phyloP scores from a whole-genome alignment of 2,329 filamentous ascomycete genomes.

The Paraconiothyrium brasiliense region DNA sequence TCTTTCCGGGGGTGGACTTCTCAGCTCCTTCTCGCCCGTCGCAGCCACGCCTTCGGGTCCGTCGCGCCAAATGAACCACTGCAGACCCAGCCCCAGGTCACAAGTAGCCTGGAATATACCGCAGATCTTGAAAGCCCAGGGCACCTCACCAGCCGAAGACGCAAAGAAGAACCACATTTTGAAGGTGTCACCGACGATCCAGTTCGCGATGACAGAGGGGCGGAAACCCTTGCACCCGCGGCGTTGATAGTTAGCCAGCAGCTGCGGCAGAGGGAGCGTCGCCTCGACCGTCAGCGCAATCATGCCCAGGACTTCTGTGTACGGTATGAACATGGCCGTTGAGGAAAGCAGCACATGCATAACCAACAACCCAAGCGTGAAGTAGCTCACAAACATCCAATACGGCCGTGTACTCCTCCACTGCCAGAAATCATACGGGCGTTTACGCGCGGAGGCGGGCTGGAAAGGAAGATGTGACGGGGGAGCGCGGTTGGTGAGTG shows the following conservation, averaged over 20 bases:
- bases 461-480: conserved; percentile 67
- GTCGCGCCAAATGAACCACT: conserved; percentile 64
- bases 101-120: conserved; percentile 83
- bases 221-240: conserved; percentile 81
- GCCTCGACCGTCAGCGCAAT: conserved; percentile 82
- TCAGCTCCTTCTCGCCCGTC: conserved; percentile 31
- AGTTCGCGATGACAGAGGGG: conserved; percentile 77
- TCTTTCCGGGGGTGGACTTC: conserved; percentile 33
- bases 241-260: conserved; percentile 73
- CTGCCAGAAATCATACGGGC: conserved; percentile 84
- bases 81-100: conserved; percentile 76
- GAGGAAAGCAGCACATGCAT: conserved; percentile 74
- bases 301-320: conserved; percentile 75
- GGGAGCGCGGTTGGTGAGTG: conserved; percentile 64
- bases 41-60: conserved; percentile 27
- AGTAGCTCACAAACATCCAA: conserved; percentile 79
- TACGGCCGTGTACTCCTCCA: conserved; percentile 80
- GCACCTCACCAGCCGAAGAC: conserved; percentile 72
- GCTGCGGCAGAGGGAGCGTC: conserved; percentile 82
- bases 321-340: conserved; percentile 67
- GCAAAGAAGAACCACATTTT: conserved; percentile 84
- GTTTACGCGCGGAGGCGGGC: conserved; percentile 55
- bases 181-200: conserved; percentile 82
- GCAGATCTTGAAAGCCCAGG: conserved; percentile 82
- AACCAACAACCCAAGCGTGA: conserved; percentile 68